Base-by-base conservation (phyloP, 164 flowering plant genomes). In the Taxillus chinensis region DNA sequence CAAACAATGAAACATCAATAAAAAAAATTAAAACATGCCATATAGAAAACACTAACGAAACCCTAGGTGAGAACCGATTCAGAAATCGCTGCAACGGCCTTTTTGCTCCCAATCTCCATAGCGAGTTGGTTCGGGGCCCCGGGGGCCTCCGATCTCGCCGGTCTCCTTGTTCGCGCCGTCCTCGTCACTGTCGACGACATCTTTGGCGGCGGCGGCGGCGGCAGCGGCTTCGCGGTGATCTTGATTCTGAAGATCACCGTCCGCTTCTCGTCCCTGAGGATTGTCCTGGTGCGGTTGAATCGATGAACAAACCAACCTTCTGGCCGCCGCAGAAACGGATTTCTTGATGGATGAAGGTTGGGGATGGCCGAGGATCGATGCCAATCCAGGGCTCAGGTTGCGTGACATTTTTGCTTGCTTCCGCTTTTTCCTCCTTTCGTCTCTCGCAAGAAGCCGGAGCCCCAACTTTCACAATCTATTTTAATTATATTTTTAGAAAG, bases 101-200 rank as follows among this genome's bases (percentile, higher is more conserved):
- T 55, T 55, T 7, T 11, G 58, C 38, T 55, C 58, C 58, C 58
- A 55, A 55, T 55, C 58, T 5, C 58, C 58, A 13, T 7, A 55
- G 11, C 58, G 58, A 7, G 58, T 55, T 5, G 58, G 58, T 13
- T 55, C 58, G 11, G 58, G 58, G 27, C 58, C 58, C 8, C 39
- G 7, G 40, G 58, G 58, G n/a, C 58, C 58, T 17, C 40, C 39
- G 38, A 55, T 16, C 40, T 55, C 58, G 10, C 40, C 58, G 40
- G 58, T 48, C 13, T 48, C 13, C 51, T 48, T 4, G 51, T 48
- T 48, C 51, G 12, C 51, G 3, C 51, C 51, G 4, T 48, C 51
- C 9, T 48, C 51, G 46, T 9, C 10, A 9, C 46, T 9, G 10
- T 43, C 46, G 7, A 6, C 46, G 7, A 5, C 46, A 8, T 48